A percentile compares a stretch with the other conserved stretches of the same genome.
Conservation (phyloP, 257 asterid species). For the Scutellaria galericulata region DNA sequence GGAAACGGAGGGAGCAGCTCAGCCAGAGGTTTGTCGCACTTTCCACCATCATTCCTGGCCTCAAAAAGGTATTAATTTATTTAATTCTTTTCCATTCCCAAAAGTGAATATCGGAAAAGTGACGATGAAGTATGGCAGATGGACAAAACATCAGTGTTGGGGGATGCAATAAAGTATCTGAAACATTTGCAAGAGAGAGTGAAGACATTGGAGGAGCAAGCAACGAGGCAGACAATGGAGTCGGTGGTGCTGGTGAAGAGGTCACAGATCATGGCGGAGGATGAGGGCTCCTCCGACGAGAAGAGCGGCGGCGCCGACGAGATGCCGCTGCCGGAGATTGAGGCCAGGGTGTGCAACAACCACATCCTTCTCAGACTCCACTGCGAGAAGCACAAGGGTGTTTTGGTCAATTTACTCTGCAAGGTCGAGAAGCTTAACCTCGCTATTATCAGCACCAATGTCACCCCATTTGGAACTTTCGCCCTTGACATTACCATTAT, state of each 20-base stretch:
- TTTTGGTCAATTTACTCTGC: constrained; percentile 31
- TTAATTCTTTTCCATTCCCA: too few species aligned
- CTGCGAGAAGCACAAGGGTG: constrained; percentile 32
- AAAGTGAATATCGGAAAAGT: too few species aligned
- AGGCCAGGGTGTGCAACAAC: constrained; percentile 35
- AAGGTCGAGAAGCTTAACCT: constrained; percentile 33
- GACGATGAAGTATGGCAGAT: constrained; percentile 24
- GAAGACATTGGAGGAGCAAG: constrained; percentile 40
- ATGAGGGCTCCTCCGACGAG: constrained; percentile 35
- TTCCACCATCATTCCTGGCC: constrained; percentile 56
- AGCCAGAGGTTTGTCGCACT: constrained; percentile 48
- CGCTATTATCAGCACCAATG: constrained; percentile 30
- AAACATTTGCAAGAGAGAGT: constrained; percentile 45
- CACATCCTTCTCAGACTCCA: constrained; percentile 35
- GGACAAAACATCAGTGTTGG: constrained; percentile 48
- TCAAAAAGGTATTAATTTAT: constrained; percentile 45
- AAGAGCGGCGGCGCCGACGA: constrained; percentile 30
- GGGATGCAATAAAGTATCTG: constrained; percentile 41
- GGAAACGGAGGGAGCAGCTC: constrained; percentile 56
- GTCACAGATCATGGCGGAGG: constrained; percentile 34
- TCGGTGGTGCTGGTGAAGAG: constrained; percentile 43
- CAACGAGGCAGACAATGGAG: constrained; percentile 42
- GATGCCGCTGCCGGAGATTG: constrained; percentile 36
- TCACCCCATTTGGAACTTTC: constrained; percentile 40
- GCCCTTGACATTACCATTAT: constrained; percentile 42